Percentiles rank a stretch among this genome's conserved stretches.
phyloP scores from a whole-genome alignment of 139 green algal species.

The Micractinium sp. region DNA sequence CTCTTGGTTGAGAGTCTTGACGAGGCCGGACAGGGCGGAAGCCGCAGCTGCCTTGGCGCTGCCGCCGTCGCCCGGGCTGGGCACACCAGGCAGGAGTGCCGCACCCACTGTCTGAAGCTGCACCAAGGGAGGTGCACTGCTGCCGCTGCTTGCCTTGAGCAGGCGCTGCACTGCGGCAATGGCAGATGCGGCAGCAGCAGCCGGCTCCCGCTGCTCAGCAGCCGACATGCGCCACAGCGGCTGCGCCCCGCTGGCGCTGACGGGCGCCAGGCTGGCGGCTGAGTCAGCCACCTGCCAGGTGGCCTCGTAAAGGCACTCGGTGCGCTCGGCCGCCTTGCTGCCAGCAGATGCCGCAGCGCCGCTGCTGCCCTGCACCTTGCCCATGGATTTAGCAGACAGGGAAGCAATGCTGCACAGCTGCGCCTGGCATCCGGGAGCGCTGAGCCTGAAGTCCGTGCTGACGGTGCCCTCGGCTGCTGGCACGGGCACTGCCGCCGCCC shows the following conservation, averaged over 20 bases:
- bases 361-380: slow-evolving; percentile 7
- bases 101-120: slow-evolving; percentile 34
- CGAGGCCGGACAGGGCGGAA: slow-evolving; percentile 20
- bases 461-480: not conserved
- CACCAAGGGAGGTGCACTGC: not conserved
- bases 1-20: slow-evolving; percentile 40
- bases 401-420: slow-evolving; percentile 44
- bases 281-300: slow-evolving; percentile 21
- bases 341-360: not conserved
- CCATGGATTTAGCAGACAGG: slow-evolving; percentile 49
- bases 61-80: not conserved
- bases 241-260: too few species aligned
- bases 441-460: slow-evolving; percentile 62
- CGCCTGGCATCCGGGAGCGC: not conserved
- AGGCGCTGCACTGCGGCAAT: slow-evolving; percentile 41
- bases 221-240: not conserved
- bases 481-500: slow-evolving; percentile 14
- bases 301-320: slow-evolving; percentile 35
- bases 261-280: too few species aligned
- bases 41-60: not conserved
- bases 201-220: not conserved
- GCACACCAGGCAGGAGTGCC: not conserved
- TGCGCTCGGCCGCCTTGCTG: slow-evolving; percentile 3
- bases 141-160: not conserved
- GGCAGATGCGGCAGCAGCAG: slow-evolving; percentile 12